A percentile compares a stretch with the other conserved stretches of the same genome.
Evolutionary conservation across 352 stramenopile genomes (phyloP).

Genomic region (Thalassiosira mediterranea): DNA sequence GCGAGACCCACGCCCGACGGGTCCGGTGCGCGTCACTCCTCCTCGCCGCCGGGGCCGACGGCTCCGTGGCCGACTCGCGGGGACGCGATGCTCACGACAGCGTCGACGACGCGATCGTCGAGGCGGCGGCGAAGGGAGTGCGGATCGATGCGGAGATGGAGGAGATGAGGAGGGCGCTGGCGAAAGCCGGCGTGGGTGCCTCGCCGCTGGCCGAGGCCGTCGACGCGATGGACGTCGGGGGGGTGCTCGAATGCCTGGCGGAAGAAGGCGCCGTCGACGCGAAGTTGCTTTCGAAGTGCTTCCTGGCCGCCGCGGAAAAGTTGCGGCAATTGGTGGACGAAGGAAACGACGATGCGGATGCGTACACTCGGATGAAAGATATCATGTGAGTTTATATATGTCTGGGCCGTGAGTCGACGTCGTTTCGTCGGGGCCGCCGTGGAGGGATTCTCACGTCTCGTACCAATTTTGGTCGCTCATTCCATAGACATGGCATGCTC

Average conservation of each 20-base stretch:
- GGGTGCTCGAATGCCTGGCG: slow-evolving; percentile 4
- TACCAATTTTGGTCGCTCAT: no score
- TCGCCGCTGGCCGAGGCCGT: slow-evolving; percentile 8
- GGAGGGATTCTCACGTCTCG: no score
- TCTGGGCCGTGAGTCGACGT: no score
- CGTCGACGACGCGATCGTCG: slow-evolving; percentile 33
- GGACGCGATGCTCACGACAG: slow-evolving; percentile 47
- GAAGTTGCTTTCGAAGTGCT: slow-evolving; percentile 4
- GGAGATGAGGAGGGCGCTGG: slow-evolving; percentile 26
- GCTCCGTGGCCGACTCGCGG: slow-evolving; percentile 39
- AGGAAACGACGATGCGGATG: background rate
- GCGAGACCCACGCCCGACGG: slow-evolving; percentile 37
- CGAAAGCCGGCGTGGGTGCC: background rate
- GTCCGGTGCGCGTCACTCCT: slow-evolving; percentile 54
- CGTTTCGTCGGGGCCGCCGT: no score
- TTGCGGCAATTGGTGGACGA: slow-evolving; percentile 29
- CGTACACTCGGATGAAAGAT: slow-evolving; percentile 7
- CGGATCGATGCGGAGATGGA: slow-evolving; percentile 37
- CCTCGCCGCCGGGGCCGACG: slow-evolving; percentile 54
- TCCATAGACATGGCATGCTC: no score
- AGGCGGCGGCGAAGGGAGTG: slow-evolving; percentile 20
- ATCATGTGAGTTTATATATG: slow-evolving; percentile 53
- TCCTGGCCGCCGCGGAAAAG: slow-evolving; percentile 25
- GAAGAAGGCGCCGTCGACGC: background rate
- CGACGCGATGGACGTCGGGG: slow-evolving; percentile 14